Conservation (phyloP, 768 basidiomycete genomes). For the Tylopilus vinaceipallidus region DNA sequence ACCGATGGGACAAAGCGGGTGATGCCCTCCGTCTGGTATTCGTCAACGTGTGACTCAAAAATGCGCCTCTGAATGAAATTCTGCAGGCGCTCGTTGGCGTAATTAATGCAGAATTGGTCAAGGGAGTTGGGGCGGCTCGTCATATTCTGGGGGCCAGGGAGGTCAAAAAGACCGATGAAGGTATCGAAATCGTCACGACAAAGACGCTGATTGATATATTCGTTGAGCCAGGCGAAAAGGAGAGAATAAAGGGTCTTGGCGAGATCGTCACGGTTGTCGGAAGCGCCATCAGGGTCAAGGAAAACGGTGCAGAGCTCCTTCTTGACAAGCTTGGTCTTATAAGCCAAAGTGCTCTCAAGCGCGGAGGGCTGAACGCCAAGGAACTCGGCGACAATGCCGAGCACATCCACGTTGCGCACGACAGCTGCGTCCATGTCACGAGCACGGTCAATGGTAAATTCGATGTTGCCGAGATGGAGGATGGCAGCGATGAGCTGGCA, state of each 20-base stretch:
- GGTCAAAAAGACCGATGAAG: conserved; percentile 91
- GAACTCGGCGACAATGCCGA: conserved; percentile 88
- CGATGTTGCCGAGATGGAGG: conserved; percentile 93
- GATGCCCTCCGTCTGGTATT: conserved; percentile 84
- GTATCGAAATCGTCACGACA: conserved; percentile 91
- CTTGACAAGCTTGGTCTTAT: conserved; percentile 89
- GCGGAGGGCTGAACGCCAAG: conserved; percentile 74
- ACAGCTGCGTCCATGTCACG: conserved; percentile 92
- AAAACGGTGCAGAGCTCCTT: conserved; percentile 98
- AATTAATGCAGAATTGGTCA: conserved; percentile 96
- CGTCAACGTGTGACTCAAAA: conserved; percentile 78
- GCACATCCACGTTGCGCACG: conserved; percentile 78
- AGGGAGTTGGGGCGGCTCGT: conserved; percentile 86
- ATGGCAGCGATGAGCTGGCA: conserved; percentile 95
- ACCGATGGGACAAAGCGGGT: conserved; percentile 63
- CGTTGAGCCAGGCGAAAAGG: conserved; percentile 94
- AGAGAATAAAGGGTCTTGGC: conserved; percentile 92
- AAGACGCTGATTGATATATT: conserved; percentile 92
- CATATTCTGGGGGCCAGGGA: conserved; percentile 91
- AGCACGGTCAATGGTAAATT: conserved; percentile 80
- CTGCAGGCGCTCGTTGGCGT: conserved; percentile 90
- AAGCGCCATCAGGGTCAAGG: conserved; percentile 90
- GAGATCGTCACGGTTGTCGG: conserved; percentile 91
- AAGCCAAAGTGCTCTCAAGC: conserved; percentile 80
- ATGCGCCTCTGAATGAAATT: conserved; percentile 76